A percentile compares a stretch with the other conserved stretches of the same genome.
Conservation (phyloP, 352 stramenopile genomes). For the Pythium periplocum region DNA sequence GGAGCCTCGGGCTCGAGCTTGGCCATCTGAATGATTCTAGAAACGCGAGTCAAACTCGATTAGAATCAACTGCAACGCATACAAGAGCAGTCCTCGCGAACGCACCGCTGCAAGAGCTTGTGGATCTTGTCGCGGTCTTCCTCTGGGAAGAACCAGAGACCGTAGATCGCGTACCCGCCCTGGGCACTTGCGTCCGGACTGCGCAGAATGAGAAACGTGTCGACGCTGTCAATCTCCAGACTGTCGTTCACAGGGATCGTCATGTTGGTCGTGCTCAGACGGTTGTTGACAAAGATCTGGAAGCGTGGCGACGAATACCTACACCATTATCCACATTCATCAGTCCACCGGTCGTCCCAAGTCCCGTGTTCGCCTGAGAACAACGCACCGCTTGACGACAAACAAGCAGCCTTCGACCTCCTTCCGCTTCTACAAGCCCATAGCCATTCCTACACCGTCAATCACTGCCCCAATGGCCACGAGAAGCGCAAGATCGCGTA, state of each 20-base stretch:
- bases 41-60: conserved; percentile 11
- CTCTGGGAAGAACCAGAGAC: conserved; percentile 85
- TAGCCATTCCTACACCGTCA: conserved; percentile 1
- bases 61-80: not conserved
- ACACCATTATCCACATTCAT: not conserved
- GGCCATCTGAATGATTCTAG: conserved; percentile 55
- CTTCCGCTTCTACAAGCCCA: conserved; percentile 64
- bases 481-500: conserved; percentile 21
- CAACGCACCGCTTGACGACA: conserved; percentile 65
- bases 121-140: conserved; percentile 80
- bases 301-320: conserved; percentile 74
- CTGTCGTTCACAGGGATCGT: conserved; percentile 62
- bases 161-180: conserved; percentile 75
- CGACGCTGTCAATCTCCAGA: conserved; percentile 77
- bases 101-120: conserved; percentile 60
- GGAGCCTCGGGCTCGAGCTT: conserved; percentile 13
- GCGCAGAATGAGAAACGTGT: conserved; percentile 82
- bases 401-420: conserved; percentile 84
- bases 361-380: not conserved
- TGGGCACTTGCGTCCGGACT: conserved; percentile 29
- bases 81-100: not conserved
- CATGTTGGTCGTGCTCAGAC: conserved; percentile 86
- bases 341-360: too few relatives aligned
- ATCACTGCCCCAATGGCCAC: too few relatives aligned
- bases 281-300: conserved; percentile 88